Percentiles rank a stretch among this genome's conserved stretches.
Evolutionary conservation across 2,329 filamentous ascomycete species (phyloP).

Genomic region (Beauveria bassiana): DNA sequence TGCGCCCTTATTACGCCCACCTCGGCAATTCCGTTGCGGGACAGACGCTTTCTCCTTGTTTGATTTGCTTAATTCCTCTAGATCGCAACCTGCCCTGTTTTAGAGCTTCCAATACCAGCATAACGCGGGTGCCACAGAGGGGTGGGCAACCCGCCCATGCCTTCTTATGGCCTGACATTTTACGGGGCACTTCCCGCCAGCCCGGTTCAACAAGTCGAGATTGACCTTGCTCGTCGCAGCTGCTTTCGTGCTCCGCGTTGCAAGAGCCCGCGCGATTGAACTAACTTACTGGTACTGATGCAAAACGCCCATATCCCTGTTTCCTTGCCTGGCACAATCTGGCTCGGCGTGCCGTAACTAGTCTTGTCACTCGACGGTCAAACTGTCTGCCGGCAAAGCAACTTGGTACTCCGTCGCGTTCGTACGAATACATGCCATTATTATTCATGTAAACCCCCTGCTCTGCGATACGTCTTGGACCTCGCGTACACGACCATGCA

Average conservation of each 20-base stretch:
- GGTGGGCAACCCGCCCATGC: background rate
- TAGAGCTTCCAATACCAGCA: background rate
- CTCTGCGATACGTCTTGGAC: background rate
- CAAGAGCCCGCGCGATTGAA: background rate
- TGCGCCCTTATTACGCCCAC: background rate
- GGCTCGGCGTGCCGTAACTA: background rate
- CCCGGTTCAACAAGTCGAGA: background rate
- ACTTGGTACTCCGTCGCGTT: too few relatives aligned
- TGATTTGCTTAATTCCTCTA: background rate
- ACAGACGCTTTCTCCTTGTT: background rate
- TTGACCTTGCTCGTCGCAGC: background rate
- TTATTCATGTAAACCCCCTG: background rate
- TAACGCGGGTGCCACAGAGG: background rate
- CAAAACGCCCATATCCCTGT: background rate
- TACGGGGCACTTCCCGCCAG: conserved; percentile 2
- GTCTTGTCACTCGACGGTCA: background rate
- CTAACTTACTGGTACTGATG: background rate
- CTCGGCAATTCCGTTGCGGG: conserved; percentile 3
- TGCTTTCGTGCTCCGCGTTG: background rate
- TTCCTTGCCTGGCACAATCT: background rate
- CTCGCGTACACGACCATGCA: background rate
- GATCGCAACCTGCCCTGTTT: background rate
- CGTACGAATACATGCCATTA: background rate
- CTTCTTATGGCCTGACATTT: conserved; percentile 2
- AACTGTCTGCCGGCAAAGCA: too few relatives aligned